These are phyloP conservation scores for Boletus huronensis DNA, from an alignment of 768 basidiomycete species.

Conservation along the genomic window DNA sequence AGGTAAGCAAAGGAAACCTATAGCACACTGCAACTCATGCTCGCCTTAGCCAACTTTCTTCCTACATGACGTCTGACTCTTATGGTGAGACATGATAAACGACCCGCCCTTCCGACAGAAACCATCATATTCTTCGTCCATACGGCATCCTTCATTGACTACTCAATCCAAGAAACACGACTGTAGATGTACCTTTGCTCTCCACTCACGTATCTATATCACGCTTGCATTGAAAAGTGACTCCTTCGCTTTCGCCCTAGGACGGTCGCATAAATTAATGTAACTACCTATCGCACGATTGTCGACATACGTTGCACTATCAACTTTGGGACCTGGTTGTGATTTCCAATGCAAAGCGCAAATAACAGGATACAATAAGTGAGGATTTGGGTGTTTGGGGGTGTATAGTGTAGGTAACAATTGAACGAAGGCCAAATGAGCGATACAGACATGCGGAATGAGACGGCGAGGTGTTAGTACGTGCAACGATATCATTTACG, in stretches of 20 bases:
- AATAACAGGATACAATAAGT: slow-evolving; percentile 29
- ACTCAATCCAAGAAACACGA: slow-evolving; percentile 17
- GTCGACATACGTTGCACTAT: not conserved
- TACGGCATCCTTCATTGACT: slow-evolving; percentile 10
- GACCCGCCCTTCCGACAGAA: not conserved
- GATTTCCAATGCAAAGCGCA: slow-evolving; percentile 4
- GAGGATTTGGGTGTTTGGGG: slow-evolving; percentile 9
- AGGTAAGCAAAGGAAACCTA: slow-evolving; percentile 41
- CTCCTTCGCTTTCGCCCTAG: slow-evolving; percentile 8
- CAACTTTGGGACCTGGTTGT: slow-evolving; percentile 11
- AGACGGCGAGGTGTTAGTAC: slow-evolving; percentile 14
- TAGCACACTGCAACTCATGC: slow-evolving; percentile 4
- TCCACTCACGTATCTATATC: slow-evolving; percentile 31
- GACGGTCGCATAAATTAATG: slow-evolving; percentile 28
- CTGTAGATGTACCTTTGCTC: slow-evolving; percentile 25
- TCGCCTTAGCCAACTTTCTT: slow-evolving; percentile 51
- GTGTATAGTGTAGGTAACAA: slow-evolving; percentile 13
- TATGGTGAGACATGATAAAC: slow-evolving; percentile 1
- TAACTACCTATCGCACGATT: slow-evolving; percentile 21
- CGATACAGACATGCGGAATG: slow-evolving; percentile 15
- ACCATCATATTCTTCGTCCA: slow-evolving; percentile 7
- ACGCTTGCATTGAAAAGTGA: slow-evolving; percentile 25
- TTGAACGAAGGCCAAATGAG: slow-evolving; percentile 5
- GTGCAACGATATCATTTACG: slow-evolving; percentile 36
- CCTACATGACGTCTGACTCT: slow-evolving; percentile 44